Percentiles rank a stretch among this genome's conserved stretches.
These are phyloP conservation scores for Heteromeles arbutifolia DNA, from an alignment of 306 rosid species.

Conservation along the genomic window DNA sequence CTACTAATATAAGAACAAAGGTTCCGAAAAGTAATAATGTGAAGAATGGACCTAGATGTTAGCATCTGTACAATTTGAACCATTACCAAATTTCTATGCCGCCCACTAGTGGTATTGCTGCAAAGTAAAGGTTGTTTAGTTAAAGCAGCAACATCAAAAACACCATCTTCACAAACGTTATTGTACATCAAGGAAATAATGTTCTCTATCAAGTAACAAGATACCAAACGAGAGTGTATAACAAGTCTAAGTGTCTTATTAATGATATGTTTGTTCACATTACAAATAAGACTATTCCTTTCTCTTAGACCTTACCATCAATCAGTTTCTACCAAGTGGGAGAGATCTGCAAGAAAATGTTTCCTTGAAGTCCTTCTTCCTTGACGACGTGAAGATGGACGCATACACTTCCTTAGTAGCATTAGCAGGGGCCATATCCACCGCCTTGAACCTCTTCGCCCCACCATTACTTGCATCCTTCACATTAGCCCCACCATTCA, in stretches of 20 bases:
- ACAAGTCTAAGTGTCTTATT: background rate
- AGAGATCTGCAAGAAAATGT: constrained; percentile 72
- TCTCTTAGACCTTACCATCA: background rate
- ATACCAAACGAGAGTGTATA: background rate
- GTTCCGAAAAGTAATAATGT: background rate
- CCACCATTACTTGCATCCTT: constrained; percentile 36
- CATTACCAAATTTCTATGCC: background rate
- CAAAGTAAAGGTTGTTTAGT: background rate
- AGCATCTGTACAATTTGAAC: no score
- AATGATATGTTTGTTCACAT: background rate
- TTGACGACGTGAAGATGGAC: constrained; percentile 79
- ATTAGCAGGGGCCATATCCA: constrained; percentile 56
- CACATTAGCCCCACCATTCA: constrained; percentile 27
- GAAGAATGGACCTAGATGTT: background rate
- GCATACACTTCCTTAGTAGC: constrained; percentile 85
- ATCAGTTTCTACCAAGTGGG: constrained; percentile 89
- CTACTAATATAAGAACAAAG: background rate
- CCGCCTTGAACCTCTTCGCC: constrained; percentile 68
- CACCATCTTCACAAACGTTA: background rate
- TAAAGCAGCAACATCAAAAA: background rate
- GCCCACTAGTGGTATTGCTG: background rate
- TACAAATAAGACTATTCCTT: background rate
- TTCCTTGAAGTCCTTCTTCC: constrained; percentile 69
- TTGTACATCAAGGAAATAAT: background rate
- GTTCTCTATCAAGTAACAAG: background rate